These are phyloP conservation scores for Gossypium longicalyx DNA, from an alignment of 345 rosid genomes.

Conservation along the genomic window DNA sequence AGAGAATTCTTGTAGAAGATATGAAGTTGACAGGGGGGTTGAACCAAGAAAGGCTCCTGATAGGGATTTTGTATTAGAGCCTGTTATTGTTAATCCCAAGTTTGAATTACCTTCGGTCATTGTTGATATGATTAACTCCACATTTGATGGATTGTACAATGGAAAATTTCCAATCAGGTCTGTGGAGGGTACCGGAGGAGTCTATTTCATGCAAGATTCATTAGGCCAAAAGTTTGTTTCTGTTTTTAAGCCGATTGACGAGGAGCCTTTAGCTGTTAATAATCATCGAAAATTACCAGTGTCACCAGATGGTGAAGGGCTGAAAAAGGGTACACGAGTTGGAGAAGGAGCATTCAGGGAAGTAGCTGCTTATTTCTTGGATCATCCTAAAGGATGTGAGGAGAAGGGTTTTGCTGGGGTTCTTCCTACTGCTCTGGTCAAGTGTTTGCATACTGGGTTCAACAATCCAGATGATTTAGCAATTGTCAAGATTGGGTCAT, in stretches of 20 bases:
- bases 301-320: constrained; percentile 68
- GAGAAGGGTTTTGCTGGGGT: constrained; percentile 78
- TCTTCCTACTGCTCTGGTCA: constrained; percentile 72
- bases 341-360: constrained; percentile 89
- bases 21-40: constrained; percentile 16
- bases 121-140: constrained; percentile 45
- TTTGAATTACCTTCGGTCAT: constrained; percentile 39
- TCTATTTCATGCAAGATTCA: constrained; percentile 73
- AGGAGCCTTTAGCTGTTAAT: constrained; percentile 82
- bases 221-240: constrained; percentile 57
- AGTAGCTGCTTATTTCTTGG: constrained; percentile 83
- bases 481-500: constrained; percentile 60
- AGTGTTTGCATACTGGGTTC: constrained; percentile 65
- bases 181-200: constrained; percentile 84
- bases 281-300: constrained; percentile 67
- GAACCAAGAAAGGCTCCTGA: constrained; percentile 25
- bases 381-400: constrained; percentile 55
- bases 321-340: constrained; percentile 81
- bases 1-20: not conserved
- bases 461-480: constrained; percentile 51
- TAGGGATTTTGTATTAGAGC: constrained; percentile 41
- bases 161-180: constrained; percentile 61
- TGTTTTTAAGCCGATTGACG: constrained; percentile 88
- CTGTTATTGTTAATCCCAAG: constrained; percentile 38
- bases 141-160: constrained; percentile 53